Percentiles rank a stretch among this genome's conserved stretches.
These are phyloP conservation scores for Blastobotrys chiropterorum DNA, from an alignment of 805 yeast species.

Conservation along the genomic window DNA sequence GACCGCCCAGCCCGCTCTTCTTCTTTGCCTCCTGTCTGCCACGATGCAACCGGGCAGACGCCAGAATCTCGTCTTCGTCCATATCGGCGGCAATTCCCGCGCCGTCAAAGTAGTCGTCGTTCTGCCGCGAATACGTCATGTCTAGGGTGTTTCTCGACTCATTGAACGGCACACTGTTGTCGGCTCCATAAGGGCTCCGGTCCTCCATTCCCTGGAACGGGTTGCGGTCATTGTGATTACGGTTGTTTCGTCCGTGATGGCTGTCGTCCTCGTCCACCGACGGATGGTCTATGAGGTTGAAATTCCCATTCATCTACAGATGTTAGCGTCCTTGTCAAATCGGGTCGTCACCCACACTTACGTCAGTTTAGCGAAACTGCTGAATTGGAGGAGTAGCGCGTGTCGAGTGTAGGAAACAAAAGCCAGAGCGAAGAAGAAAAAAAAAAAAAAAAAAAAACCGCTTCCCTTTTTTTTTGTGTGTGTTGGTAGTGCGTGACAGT, in stretches of 20 bases:
- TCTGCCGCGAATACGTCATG: constrained; percentile 1
- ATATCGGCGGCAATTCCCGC: constrained; percentile 18
- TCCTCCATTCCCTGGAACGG: background rate
- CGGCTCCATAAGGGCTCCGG: constrained; percentile 7
- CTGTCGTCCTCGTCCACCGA: constrained; percentile 13
- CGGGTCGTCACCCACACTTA: no score
- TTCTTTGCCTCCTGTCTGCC: constrained; percentile 1
- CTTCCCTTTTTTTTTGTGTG: no score
- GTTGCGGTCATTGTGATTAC: constrained; percentile 11
- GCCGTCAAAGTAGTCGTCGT: constrained; percentile 16
- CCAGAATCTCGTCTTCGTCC: constrained; percentile 14
- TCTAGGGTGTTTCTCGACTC: background rate
- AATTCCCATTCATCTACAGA: background rate
- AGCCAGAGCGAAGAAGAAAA: no score
- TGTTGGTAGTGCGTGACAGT: background rate
- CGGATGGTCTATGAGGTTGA: constrained; percentile 23
- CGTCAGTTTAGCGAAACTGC: background rate
- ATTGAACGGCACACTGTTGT: constrained; percentile 2
- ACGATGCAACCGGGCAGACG: background rate
- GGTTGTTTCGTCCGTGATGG: constrained; percentile 7
- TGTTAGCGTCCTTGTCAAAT: background rate
- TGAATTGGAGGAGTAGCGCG: no score
- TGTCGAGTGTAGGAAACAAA: no score
- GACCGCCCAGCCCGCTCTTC: constrained; percentile 17
- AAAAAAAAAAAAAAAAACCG: no score